Conservation (phyloP, 1,284 basidiomycete genomes). For the Filobasidium uniguttulatum region DNA sequence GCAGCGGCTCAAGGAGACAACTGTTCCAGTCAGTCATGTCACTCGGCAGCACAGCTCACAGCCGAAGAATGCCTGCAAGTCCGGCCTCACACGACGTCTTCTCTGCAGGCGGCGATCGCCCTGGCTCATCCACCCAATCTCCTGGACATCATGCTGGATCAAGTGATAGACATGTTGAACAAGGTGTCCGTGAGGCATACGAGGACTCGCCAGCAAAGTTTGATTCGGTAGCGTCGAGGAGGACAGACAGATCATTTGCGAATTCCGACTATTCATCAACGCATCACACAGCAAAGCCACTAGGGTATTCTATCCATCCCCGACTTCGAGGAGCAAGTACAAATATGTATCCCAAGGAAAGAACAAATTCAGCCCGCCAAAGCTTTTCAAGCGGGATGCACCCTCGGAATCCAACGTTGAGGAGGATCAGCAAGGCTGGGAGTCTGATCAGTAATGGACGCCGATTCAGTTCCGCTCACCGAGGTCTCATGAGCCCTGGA, state of each 20-base stretch:
- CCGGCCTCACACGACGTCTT: constrained; percentile 11
- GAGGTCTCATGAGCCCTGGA: constrained; percentile 3
- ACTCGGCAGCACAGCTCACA: no score
- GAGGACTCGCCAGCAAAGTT: background rate
- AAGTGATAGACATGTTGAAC: no score
- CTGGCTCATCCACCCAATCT: constrained; percentile 6
- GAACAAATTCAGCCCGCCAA: background rate
- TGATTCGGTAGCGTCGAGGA: background rate
- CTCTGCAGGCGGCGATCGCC: constrained; percentile 6
- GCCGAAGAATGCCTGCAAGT: constrained; percentile 11
- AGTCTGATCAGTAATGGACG: background rate
- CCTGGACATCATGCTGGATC: constrained; percentile 4
- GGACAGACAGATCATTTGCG: background rate
- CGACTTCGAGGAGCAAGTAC: background rate
- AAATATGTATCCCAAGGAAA: background rate
- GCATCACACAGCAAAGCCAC: background rate
- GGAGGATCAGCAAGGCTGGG: constrained; percentile 4
- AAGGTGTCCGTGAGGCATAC: no score
- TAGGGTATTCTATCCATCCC: background rate
- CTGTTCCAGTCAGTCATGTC: no score
- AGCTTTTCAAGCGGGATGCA: background rate
- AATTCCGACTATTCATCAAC: background rate
- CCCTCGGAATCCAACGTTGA: background rate
- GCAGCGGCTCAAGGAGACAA: no score
- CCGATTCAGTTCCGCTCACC: no score